A percentile compares a stretch with the other conserved stretches of the same genome.
Evolutionary conservation across 2,329 filamentous ascomycete genomes (phyloP).

Genomic region (Penicillium sp.): DNA sequence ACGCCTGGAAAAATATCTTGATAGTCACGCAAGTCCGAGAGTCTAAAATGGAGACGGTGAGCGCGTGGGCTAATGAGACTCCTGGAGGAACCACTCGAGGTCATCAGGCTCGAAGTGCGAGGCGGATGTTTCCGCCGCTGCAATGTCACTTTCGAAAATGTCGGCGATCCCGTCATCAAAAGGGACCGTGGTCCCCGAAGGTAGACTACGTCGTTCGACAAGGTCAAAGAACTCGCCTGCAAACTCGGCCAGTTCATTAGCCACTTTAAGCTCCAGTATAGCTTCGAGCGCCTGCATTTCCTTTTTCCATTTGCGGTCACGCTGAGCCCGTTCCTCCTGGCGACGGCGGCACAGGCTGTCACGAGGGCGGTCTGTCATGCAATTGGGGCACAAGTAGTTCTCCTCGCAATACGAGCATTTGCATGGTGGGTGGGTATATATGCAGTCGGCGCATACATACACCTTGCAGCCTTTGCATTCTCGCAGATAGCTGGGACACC

Average conservation of each 20-base stretch:
- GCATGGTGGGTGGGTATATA: constrained; percentile 41
- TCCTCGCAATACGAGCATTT: constrained; percentile 45
- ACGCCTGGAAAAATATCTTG: background rate
- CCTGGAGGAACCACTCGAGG: constrained; percentile 11
- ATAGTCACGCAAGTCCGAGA: background rate
- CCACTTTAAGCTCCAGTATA: constrained; percentile 42
- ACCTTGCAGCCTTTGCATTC: constrained; percentile 48
- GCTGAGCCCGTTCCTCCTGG: constrained; percentile 39
- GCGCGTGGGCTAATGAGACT: constrained; percentile 14
- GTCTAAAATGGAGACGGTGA: background rate
- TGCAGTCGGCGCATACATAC: constrained; percentile 47
- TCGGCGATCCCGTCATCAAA: constrained; percentile 7
- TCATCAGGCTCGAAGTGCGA: constrained; percentile 11
- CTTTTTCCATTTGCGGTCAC: constrained; percentile 41
- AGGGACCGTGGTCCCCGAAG: background rate
- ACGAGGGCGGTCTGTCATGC: constrained; percentile 37
- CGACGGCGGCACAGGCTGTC: constrained; percentile 41
- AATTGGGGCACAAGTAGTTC: constrained; percentile 47
- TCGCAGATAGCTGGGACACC: constrained; percentile 44
- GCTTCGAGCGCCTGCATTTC: constrained; percentile 42
- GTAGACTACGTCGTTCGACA: constrained; percentile 21
- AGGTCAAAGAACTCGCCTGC: constrained; percentile 41
- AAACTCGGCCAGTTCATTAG: constrained; percentile 43
- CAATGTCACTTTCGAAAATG: constrained; percentile 3
- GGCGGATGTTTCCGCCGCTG: constrained; percentile 6